Evolutionary conservation across 2,329 filamentous ascomycete genomes (phyloP).

Genomic region (Phaeosphaeriaceae sp.): DNA sequence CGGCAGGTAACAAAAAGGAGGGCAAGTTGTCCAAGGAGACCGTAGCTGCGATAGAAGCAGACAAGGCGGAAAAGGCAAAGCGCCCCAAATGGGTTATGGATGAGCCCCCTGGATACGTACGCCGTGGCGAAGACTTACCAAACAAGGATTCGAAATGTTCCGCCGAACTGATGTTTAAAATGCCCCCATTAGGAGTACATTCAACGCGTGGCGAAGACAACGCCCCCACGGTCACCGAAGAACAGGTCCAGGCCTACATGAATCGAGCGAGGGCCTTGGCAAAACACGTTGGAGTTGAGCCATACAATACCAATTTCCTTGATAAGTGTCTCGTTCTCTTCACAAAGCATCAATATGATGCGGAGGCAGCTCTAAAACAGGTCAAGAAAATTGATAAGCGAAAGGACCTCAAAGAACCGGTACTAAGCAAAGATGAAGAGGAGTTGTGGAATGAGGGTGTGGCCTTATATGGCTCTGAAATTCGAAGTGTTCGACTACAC

Average conservation of each 20-base stretch:
- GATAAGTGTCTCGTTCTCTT: slow-evolving; percentile 82
- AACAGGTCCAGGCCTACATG: slow-evolving; percentile 79
- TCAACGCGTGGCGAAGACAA: slow-evolving; percentile 55
- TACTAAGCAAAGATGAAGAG: slow-evolving; percentile 75
- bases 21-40: slow-evolving; percentile 80
- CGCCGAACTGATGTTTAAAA: slow-evolving; percentile 77
- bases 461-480: slow-evolving; percentile 87
- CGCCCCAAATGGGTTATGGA: slow-evolving; percentile 94
- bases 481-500: slow-evolving; percentile 80
- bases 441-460: slow-evolving; percentile 94
- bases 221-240: slow-evolving; percentile 54
- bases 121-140: slow-evolving; percentile 79
- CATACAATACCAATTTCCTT: slow-evolving; percentile 82
- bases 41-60: slow-evolving; percentile 78
- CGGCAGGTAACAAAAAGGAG: slow-evolving; percentile 72
- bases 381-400: slow-evolving; percentile 72
- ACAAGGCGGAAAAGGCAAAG: slow-evolving; percentile 78
- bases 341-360: slow-evolving; percentile 73
- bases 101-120: slow-evolving; percentile 83
- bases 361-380: slow-evolving; percentile 71
- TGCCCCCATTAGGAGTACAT: slow-evolving; percentile 63
- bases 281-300: slow-evolving; percentile 71
- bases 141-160: slow-evolving; percentile 77
- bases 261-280: slow-evolving; percentile 68
- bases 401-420: slow-evolving; percentile 81